Evolutionary conservation across 495 filamentous ascomycete genomes (phyloP), one percentile per base, ranked within the genome.

Genomic region (Cladorrhinum samala): DNA sequence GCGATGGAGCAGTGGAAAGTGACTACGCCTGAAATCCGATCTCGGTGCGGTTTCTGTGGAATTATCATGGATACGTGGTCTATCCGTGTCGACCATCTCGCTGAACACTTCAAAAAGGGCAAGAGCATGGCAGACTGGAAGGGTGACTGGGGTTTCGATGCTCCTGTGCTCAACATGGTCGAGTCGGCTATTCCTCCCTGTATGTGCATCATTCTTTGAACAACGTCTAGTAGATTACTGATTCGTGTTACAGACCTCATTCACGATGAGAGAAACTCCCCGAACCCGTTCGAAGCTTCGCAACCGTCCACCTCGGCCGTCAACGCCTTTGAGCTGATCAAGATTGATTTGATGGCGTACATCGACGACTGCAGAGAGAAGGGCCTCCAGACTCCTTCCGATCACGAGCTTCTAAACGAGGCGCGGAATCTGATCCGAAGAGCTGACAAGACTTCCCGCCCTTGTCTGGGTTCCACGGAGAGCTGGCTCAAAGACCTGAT

Each of bases 41-140:
- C 84, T n/a, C 75, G 83, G 30, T 88, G 85, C 61, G 85, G 85
- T 61, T 88, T 89, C 65, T 89, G 85, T 59, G 75, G 75, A n/a
- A 67, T 67, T 38, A 66, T 74, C 30, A 72, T 88, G 56, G 70
- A 77, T 46, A 83, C 73, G 13, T 89, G 85, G 85, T 70, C 75
- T 13, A 71, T 76, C 44, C 70, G 85, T 43, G 72, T 77, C 0
- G 80, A 87, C 52, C 85, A 89, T 67, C 62, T 89, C 9, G 82
- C 82, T 14, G 77, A 75, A 18, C 85, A 89, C 71, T 89, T 88
- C 66, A 83, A 81, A 62, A 73, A 78, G 5, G 83, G 84, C 44
- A 73, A 72, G 36, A 77, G 74, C 54, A 89, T 89, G 84, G 74
- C 71, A 25, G 79, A 85, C 59, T 89, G 85, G 85, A 77, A 75